A percentile compares a stretch with the other conserved stretches of the same genome.
Conservation (phyloP, 257 asterid genomes). For the Solanum chilense region DNA sequence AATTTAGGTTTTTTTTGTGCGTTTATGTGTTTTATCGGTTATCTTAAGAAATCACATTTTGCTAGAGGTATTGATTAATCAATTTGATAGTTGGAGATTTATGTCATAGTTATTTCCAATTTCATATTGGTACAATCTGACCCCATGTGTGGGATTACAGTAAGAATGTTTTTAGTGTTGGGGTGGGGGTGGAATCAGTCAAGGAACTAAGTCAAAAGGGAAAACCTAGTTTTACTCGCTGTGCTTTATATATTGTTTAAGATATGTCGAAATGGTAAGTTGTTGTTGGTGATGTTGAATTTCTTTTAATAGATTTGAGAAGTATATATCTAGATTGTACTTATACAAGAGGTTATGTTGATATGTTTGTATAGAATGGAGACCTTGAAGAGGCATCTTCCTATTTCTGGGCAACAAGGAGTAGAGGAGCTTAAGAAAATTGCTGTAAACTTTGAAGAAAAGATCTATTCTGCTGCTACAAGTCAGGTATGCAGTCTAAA, state of each 20-base stretch:
- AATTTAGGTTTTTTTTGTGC: no score
- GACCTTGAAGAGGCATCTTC: slow-evolving; percentile 80
- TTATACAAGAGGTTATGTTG: neutral
- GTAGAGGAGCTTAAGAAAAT: slow-evolving; percentile 75
- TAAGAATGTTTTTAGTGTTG: neutral
- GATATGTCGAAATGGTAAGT: neutral
- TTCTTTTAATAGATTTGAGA: no score
- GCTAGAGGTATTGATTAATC: neutral
- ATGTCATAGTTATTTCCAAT: neutral
- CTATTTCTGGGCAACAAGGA: slow-evolving; percentile 70
- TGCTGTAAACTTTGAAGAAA: slow-evolving; percentile 79
- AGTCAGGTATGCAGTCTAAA: slow-evolving; percentile 41
- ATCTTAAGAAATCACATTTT: neutral
- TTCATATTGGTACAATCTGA: neutral
- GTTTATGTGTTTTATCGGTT: neutral
- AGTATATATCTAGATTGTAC: no score
- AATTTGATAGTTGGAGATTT: neutral
- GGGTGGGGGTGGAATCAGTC: neutral
- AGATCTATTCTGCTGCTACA: slow-evolving; percentile 61
- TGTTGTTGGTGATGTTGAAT: no score
- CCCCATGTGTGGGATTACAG: neutral
- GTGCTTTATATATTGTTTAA: neutral
- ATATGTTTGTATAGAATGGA: slow-evolving; percentile 50
- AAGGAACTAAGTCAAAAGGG: neutral
- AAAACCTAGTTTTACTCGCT: neutral